A percentile compares a stretch with the other conserved stretches of the same genome.
Evolutionary conservation across 345 rosid species (phyloP).

Genomic region (Salix koriyanagi): DNA sequence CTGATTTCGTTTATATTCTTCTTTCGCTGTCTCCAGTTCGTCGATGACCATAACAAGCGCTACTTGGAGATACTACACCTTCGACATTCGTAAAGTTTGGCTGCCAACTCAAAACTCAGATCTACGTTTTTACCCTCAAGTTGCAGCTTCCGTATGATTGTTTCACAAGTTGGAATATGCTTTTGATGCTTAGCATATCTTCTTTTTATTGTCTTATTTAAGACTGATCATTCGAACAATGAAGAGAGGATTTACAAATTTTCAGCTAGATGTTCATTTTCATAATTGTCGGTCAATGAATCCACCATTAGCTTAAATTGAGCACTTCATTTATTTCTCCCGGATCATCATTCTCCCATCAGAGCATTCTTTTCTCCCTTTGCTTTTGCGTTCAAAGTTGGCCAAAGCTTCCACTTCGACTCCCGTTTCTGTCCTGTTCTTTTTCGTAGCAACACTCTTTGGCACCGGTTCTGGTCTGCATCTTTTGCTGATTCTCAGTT

Average conservation of each 20-base stretch:
- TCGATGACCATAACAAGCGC: conserved; percentile 80
- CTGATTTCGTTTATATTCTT: not conserved
- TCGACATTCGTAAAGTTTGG: conserved; percentile 87
- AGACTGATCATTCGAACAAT: not conserved
- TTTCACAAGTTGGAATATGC: conserved; percentile 20
- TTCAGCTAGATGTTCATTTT: conserved; percentile 1
- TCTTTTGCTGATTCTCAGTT: not conserved
- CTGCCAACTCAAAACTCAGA: not conserved
- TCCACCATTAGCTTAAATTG: not conserved
- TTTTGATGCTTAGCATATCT: conserved; percentile 10
- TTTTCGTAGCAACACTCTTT: not conserved
- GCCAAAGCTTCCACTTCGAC: not conserved
- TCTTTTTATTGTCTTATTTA: not conserved
- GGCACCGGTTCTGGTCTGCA: not conserved
- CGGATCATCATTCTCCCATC: not conserved
- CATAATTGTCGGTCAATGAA: not conserved
- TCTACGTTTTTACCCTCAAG: not conserved
- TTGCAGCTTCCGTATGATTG: conserved; percentile 1
- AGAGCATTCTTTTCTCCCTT: not conserved
- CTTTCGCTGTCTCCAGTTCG: conserved; percentile 44
- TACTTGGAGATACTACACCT: conserved; percentile 84
- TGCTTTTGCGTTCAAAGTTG: not conserved
- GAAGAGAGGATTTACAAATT: not conserved
- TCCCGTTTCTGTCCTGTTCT: not conserved
- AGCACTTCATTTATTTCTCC: not conserved